phyloP scores from a whole-genome alignment of 495 filamentous ascomycete genomes.

The Cryomyces antarcticus region DNA sequence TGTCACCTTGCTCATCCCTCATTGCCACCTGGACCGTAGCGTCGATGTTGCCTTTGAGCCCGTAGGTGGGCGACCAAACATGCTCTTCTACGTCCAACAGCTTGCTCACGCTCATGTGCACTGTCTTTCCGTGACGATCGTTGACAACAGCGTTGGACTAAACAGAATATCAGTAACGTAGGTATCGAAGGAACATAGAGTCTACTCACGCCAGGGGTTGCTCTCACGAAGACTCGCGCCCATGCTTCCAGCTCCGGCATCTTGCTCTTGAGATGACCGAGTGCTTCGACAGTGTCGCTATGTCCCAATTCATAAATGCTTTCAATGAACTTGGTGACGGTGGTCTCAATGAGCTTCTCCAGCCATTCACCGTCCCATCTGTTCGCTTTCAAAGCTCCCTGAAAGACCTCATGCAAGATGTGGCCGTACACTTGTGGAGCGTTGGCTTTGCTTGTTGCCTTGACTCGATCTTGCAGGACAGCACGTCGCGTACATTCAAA shows the following conservation, averaged over 20 bases:
- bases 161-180: not conserved
- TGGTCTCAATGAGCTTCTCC: slow-evolving; percentile 35
- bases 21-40: slow-evolving; percentile 89
- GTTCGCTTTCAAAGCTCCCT: slow-evolving; percentile 70
- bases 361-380: slow-evolving; percentile 56
- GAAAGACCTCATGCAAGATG: slow-evolving; percentile 84
- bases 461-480: slow-evolving; percentile 83
- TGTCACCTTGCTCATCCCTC: slow-evolving; percentile 37
- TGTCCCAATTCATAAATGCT: slow-evolving; percentile 52
- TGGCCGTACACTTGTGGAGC: slow-evolving; percentile 71
- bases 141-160: slow-evolving; percentile 54
- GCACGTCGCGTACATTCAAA: slow-evolving; percentile 75
- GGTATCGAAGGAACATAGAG: not conserved
- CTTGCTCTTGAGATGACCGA: slow-evolving; percentile 58
- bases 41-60: slow-evolving; percentile 92
- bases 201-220: slow-evolving; percentile 42
- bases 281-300: slow-evolving; percentile 52
- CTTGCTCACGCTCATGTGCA: slow-evolving; percentile 73
- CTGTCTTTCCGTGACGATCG: slow-evolving; percentile 50
- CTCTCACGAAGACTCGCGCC: slow-evolving; percentile 61
- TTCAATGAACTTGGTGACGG: slow-evolving; percentile 55
- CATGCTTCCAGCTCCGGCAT: slow-evolving; percentile 58
- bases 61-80: slow-evolving; percentile 93
- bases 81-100: slow-evolving; percentile 93
- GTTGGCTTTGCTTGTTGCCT: slow-evolving; percentile 58